Conservation (phyloP, 345 rosid species). For the Lepidium sativum region DNA sequence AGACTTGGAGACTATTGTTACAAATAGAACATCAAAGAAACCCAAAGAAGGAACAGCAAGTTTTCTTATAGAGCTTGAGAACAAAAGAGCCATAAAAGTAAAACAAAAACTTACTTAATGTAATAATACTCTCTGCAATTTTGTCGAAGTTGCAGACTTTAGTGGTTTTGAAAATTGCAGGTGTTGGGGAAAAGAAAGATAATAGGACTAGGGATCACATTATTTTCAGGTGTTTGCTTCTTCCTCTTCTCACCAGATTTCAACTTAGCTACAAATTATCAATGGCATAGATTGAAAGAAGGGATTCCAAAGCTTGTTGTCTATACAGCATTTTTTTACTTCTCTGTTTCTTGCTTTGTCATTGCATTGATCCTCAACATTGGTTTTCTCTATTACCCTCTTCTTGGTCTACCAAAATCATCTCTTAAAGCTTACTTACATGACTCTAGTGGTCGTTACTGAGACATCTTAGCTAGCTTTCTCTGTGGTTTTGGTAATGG, state of each 20-base stretch:
- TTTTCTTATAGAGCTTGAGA: no score
- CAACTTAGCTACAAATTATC: no score
- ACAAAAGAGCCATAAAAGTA: no score
- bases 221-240: constrained; percentile 70
- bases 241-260: constrained; percentile 84
- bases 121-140: not conserved
- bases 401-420: constrained; percentile 42
- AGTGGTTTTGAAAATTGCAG: constrained; percentile 10
- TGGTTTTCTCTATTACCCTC: no score
- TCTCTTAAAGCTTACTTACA: constrained; percentile 51
- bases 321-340: no score
- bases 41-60: constrained; percentile 41
- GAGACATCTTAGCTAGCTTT: constrained; percentile 71
- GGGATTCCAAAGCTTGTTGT: no score
- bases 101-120: no score
- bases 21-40: not conserved
- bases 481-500: constrained; percentile 80
- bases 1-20: constrained; percentile 31
- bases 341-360: no score
- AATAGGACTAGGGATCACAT: constrained; percentile 48
- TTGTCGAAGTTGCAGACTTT: not conserved
- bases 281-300: no score
- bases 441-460: constrained; percentile 73
- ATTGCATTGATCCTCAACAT: no score
- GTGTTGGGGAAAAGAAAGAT: constrained; percentile 63